Evolutionary conservation across 257 asterid genomes (phyloP), one percentile per base, ranked within the genome.

Genomic region (Mitragyna speciosa): DNA sequence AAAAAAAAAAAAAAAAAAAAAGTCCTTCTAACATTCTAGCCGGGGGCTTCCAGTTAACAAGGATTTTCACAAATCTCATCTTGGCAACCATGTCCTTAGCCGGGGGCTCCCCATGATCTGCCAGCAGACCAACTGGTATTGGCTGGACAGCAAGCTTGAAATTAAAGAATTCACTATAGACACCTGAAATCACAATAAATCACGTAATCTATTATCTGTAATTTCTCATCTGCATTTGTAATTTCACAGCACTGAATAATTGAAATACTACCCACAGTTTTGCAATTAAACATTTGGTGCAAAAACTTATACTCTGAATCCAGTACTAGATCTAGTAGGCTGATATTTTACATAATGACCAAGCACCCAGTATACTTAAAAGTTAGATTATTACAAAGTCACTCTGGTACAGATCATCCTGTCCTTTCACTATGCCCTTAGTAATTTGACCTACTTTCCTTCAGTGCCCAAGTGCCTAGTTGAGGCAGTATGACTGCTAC

Each of bases 71-170:
- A 45, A 54, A 72, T 80, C 86, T 79, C 76, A 77, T 79, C 75
- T 76, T 71, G 82, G 83, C 84, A 83, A 82, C 82, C 84, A 74
- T 79, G 76, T 84, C 72, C 70, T 67, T 58, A 69, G 87, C n/a
- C n/a, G n/a, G n/a, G n/a, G n/a, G n/a, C n/a, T 20, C 70, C 75
- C 51, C 22, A n/a, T 17, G 73, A 83, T 36, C 36, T 58, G 80
- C 77, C 73, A 58, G 31, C 74, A 31, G 36, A 54, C 19, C 33
- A 70, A 36, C 43, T 59, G 39, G 41, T 70, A 20, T 76, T 81
- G 74, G 87, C 89, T 79, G 82, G 77, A 82, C 54, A 72, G 83
- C 82, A 87, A 81, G 88, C 81, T 79, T 79, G 80, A 83, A 86
- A 78, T 41, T 47, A 86, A 64, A 80, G 80, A 85, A 79, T 81